Evolutionary conservation across 805 yeast genomes (phyloP), one percentile per base, ranked within the genome.

Genomic region (Wickerhamomyces bovis): DNA sequence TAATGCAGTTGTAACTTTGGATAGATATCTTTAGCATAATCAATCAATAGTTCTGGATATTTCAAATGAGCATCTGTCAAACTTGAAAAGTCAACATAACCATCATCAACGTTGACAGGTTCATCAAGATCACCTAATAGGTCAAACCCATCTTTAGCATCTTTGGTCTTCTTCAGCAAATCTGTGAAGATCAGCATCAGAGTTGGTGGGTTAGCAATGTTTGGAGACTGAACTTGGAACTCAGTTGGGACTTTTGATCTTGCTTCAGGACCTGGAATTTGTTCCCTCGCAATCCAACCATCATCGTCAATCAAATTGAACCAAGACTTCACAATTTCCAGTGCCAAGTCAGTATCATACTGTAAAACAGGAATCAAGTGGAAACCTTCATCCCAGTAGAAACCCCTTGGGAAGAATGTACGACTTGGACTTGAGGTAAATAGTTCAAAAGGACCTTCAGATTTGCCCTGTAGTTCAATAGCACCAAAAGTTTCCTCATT

Each of bases 351-450:
- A 15, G 86, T 74, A 65, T 94, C 98, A 61, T 84, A 90, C 42
- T 84, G 83, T 55, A 86, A 65, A 35, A 94, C 69, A 8, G 95
- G 95, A 38, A 90, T 70, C 49, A 92, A 70, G 63, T 92, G 97
- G 66, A 94, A 94, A 0, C 99, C 99, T 67, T 94, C 99, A 66
- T 94, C 99, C 99, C 99, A 94, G 61, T 87, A 89, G 60, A 94
- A 94, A 0, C 99, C 99, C 52, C 99, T 76, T 4, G 99, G 98
- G 66, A 94, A 94, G 60, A 87, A 88, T 0, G 96, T 88, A 44
- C 99, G 75, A 42, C 96, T 87, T 2, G 99, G 99, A 30, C 89
- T 94, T 20, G 89, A 73, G 0, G 94, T 77, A 57, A 89, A 87
- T 42, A 94, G 67, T 53, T 83, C 87, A 50, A 69, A 66, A 1